These are phyloP conservation scores for Globisporangium cederbergense DNA, from an alignment of 352 stramenopile species.

Conservation along the genomic window DNA sequence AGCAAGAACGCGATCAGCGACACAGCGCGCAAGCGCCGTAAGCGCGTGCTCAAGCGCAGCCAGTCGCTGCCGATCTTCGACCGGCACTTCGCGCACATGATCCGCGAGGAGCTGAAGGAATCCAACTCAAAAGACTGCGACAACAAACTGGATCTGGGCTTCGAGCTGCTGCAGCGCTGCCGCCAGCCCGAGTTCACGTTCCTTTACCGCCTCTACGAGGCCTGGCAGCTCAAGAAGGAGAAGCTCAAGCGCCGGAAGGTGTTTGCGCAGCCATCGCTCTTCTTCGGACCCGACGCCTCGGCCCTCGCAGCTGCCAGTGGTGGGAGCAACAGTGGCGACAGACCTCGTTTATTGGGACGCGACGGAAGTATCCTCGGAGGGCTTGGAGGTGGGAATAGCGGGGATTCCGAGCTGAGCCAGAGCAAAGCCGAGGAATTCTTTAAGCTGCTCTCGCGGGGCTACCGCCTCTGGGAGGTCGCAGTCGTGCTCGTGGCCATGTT, in stretches of 20 bases:
- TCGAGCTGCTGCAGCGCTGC: slow-evolving; percentile 49
- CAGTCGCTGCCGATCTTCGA: slow-evolving; percentile 67
- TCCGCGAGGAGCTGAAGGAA: slow-evolving; percentile 48
- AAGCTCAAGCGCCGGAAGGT: slow-evolving; percentile 9
- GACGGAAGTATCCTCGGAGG: neutral
- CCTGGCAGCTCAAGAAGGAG: slow-evolving; percentile 25
- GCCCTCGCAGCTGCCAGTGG: neutral
- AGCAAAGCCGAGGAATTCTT: slow-evolving; percentile 49
- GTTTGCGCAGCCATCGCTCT: neutral
- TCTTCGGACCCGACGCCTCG: neutral
- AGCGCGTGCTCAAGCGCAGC: slow-evolving; percentile 51
- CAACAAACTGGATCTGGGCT: slow-evolving; percentile 52
- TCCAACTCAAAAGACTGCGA: slow-evolving; percentile 58
- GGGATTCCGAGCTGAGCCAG: neutral
- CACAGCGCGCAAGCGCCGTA: slow-evolving; percentile 20
- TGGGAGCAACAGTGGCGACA: no score
- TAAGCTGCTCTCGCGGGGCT: slow-evolving; percentile 39
- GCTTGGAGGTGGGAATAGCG: no score
- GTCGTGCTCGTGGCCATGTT: slow-evolving; percentile 47
- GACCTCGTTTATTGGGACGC: neutral
- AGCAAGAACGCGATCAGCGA: slow-evolving; percentile 18
- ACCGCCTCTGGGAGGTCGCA: slow-evolving; percentile 53
- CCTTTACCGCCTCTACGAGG: slow-evolving; percentile 45
- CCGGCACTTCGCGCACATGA: slow-evolving; percentile 50
- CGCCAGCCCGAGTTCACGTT: slow-evolving; percentile 55